Conservation (phyloP, 2,329 filamentous ascomycete genomes). For the Aspergillus puulaauensis region DNA sequence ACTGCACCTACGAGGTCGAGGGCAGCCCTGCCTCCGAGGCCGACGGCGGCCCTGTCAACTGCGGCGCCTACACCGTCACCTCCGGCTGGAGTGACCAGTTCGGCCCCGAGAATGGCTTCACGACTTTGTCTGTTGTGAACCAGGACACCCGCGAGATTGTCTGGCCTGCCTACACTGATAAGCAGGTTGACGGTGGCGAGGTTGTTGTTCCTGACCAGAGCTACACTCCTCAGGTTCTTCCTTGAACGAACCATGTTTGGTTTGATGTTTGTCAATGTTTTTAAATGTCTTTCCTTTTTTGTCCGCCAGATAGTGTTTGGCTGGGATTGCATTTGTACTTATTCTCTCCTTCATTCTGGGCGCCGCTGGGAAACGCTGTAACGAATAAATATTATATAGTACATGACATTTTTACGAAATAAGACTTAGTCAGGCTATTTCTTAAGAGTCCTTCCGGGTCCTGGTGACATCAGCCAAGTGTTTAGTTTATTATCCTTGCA, state of each 20-base stretch:
- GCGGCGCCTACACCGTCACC: conserved; percentile 1
- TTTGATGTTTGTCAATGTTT: too few species aligned
- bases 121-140: neutral
- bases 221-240: neutral
- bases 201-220: neutral
- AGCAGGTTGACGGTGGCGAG: neutral
- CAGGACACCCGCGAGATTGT: neutral
- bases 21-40: neutral
- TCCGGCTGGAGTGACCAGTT: conserved; percentile 6
- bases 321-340: too few species aligned
- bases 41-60: neutral
- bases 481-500: too few species aligned
- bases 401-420: too few species aligned
- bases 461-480: too few species aligned
- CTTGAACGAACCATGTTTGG: neutral
- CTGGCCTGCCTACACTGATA: conserved; percentile 4
- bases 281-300: too few species aligned
- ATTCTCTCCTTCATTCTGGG: too few species aligned
- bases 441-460: too few species aligned
- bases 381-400: too few species aligned
- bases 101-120: neutral
- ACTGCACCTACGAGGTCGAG: neutral
- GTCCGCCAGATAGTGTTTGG: too few species aligned
- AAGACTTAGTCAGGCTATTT: too few species aligned
- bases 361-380: too few species aligned